Conservation (phyloP, 2,329 filamentous ascomycete species). For the Epichloe sylvatica region DNA sequence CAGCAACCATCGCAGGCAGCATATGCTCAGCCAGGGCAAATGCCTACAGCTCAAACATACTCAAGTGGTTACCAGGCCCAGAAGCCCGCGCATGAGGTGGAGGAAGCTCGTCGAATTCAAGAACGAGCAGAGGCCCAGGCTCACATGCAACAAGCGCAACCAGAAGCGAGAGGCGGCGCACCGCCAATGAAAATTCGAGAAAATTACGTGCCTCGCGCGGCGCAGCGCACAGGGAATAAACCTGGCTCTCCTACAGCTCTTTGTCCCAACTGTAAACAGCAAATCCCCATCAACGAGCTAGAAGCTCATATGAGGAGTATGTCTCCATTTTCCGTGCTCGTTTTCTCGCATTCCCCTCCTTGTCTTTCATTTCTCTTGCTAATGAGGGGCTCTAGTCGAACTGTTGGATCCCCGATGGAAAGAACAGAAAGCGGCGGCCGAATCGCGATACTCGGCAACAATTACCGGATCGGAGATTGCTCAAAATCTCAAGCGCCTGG, state of each 20-base stretch:
- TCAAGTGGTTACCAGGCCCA: constrained; percentile 16
- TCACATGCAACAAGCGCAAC: constrained; percentile 61
- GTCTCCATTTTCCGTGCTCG: constrained; percentile 10
- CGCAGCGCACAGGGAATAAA: constrained; percentile 54
- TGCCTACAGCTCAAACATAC: constrained; percentile 25
- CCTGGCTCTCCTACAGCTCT: constrained; percentile 53
- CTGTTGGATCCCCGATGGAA: constrained; percentile 90
- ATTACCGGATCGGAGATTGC: constrained; percentile 76
- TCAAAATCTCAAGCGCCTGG: constrained; percentile 88
- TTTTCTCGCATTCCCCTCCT: not conserved
- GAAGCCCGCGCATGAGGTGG: constrained; percentile 38
- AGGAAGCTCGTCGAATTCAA: constrained; percentile 48
- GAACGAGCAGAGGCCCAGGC: constrained; percentile 46
- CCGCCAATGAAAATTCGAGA: constrained; percentile 79
- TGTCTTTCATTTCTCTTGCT: not conserved
- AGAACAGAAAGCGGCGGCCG: constrained; percentile 81
- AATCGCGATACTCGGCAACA: constrained; percentile 73
- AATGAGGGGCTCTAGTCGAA: constrained; percentile 46
- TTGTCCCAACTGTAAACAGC: constrained; percentile 87
- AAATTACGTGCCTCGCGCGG: constrained; percentile 80
- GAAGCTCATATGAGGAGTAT: constrained; percentile 82
- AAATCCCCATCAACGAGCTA: constrained; percentile 74
- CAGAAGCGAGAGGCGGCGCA: constrained; percentile 56
- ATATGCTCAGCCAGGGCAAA: constrained; percentile 19
- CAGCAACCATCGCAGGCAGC: constrained; percentile 19